A percentile compares a stretch with the other conserved stretches of the same genome.
These are phyloP conservation scores for Sarcomyxa edulis DNA, from an alignment of 768 basidiomycete species.

Conservation along the genomic window DNA sequence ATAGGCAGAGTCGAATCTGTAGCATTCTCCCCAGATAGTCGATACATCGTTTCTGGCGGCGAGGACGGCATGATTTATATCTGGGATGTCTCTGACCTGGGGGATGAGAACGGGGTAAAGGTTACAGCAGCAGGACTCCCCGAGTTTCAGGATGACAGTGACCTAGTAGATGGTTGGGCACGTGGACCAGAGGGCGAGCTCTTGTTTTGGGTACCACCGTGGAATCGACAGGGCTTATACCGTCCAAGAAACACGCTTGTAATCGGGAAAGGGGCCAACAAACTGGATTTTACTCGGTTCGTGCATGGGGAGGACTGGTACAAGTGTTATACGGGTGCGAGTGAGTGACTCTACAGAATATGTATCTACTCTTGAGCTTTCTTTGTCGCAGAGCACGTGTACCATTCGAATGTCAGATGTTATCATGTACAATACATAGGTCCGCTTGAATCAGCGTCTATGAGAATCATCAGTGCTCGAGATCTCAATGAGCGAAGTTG, in stretches of 20 bases:
- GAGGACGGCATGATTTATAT: constrained; percentile 46
- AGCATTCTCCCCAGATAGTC: constrained; percentile 45
- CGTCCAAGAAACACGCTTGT: neutral
- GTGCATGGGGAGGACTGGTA: constrained; percentile 1
- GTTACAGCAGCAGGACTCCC: neutral
- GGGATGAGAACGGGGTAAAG: constrained; percentile 4
- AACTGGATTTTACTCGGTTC: constrained; percentile 2
- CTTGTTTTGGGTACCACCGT: neutral
- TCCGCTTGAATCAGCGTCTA: no score
- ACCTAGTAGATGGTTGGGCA: constrained; percentile 1
- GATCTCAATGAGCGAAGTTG: no score
- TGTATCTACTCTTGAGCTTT: no score
- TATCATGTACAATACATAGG: no score
- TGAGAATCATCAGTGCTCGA: no score
- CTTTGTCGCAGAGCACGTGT: no score
- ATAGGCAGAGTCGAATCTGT: constrained; percentile 16
- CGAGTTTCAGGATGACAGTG: neutral
- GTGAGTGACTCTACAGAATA: no score
- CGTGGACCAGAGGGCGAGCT: neutral
- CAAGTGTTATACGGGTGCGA: no score
- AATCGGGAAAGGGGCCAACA: neutral
- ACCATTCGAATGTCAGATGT: no score
- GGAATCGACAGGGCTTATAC: neutral
- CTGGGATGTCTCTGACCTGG: constrained; percentile 4
- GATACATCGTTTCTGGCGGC: constrained; percentile 42